Conservation (phyloP, 306 rosid genomes). For the Abrus pulchellus region DNA sequence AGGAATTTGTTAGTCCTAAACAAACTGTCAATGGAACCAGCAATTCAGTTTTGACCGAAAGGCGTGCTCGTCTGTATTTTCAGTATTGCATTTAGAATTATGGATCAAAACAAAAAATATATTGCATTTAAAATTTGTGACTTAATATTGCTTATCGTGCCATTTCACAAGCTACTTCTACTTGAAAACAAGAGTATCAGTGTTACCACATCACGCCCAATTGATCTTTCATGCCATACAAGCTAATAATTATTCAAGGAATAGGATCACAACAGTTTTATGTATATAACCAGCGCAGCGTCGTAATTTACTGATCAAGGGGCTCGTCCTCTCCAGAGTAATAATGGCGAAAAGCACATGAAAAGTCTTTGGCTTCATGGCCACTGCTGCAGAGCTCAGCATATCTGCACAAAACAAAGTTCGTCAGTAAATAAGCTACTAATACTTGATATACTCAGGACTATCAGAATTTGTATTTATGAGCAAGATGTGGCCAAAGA, state of each 20-base stretch:
- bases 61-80: not conserved
- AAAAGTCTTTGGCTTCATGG: constrained; percentile 75
- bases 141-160: not conserved
- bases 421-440: constrained; percentile 11
- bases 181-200: not conserved
- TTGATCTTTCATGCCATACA: not conserved
- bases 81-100: constrained; percentile 8
- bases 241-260: not conserved
- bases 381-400: constrained; percentile 72
- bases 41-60: constrained; percentile 39
- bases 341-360: constrained; percentile 81
- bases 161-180: constrained; percentile 7
- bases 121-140: not conserved
- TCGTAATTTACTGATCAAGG: constrained; percentile 25
- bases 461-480: not conserved
- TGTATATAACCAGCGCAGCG: not conserved
- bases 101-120: no score
- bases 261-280: not conserved
- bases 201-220: constrained; percentile 16
- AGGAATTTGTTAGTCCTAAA: not conserved
- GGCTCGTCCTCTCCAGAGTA: constrained; percentile 73
- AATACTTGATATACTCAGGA: not conserved
- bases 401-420: constrained; percentile 60
- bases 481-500: not conserved
- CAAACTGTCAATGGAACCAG: constrained; percentile 37